Base-by-base conservation (phyloP, 148 eudicot species). In the Rhododendron molle region DNA sequence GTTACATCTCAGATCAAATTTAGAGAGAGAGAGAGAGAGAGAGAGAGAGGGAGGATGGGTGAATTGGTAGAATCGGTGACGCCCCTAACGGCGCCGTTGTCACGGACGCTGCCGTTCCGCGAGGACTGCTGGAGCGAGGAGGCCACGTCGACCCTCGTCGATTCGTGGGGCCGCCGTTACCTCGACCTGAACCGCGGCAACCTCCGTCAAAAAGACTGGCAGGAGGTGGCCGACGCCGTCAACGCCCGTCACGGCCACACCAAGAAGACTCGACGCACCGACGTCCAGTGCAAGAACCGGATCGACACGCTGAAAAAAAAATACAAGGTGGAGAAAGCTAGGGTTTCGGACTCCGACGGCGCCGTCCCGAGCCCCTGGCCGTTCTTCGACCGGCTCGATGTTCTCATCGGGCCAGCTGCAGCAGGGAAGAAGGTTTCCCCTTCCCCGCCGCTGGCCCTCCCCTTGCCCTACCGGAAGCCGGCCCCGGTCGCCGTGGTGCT, bases 221-320 rank as follows among this genome's bases (percentile, higher is more conserved):
- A 84, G 18, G 88, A 91, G 36, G 97, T 95, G 49, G 91, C 98
- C 86, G 91, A 88, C 88, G 89, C 94, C 90, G 98, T 95, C 89
- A 94, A 95, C 90, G 88, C 90, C 78, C 67, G 50, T 47, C 89
- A 87, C 87, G 87, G 87, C 78, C 88, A 80, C 84, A 13, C 65
- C 36, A 86, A 80, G 85, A 87, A 90, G 84, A 83, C 83, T 32
- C 91, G 89, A 9, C 92, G 97, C 76, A 91, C 92, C 83, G 95
- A 92, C 85, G 78, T 87, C 47, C 98, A 95, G 91, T 94, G 97
- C 78, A 95, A 94, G 85, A 95, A 95, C 85, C 97, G 98, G 78
- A 91, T 95, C 89, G 98, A 95, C 89, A 95, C 98, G 12, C 43
- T 93, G 0, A 95, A 95, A 87, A 95, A 94, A 91, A 93, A 91